Evolutionary conservation across 495 filamentous ascomycete species (phyloP).

Genomic region (Penicillium coffeae): DNA sequence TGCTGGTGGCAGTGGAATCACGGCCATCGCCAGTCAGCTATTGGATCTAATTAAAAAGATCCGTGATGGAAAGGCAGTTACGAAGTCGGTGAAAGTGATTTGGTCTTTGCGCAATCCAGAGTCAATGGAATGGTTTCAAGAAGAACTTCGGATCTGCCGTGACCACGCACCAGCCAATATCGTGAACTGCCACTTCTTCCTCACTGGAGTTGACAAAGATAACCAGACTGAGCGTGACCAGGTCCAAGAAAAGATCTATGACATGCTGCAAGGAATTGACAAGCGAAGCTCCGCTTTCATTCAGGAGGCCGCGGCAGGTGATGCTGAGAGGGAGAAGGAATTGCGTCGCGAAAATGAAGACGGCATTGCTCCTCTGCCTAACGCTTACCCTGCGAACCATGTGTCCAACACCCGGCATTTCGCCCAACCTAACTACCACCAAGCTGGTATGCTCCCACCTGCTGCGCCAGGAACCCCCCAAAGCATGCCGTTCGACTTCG

Average conservation of each 20-base stretch:
- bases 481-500: slow-evolving; percentile 30
- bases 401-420: slow-evolving; percentile 13
- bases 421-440: slow-evolving; percentile 3
- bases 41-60: slow-evolving; percentile 91
- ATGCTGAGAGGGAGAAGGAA: slow-evolving; percentile 71
- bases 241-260: slow-evolving; percentile 80
- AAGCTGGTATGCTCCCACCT: slow-evolving; percentile 5
- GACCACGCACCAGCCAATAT: slow-evolving; percentile 78
- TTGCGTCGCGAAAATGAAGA: slow-evolving; percentile 84
- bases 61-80: slow-evolving; percentile 88
- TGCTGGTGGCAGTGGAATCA: slow-evolving; percentile 92
- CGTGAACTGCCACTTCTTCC: slow-evolving; percentile 90
- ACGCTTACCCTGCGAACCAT: slow-evolving; percentile 31
- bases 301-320: slow-evolving; percentile 73
- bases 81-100: slow-evolving; percentile 81
- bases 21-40: slow-evolving; percentile 84
- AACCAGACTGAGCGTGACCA: slow-evolving; percentile 56
- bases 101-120: slow-evolving; percentile 89
- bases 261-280: slow-evolving; percentile 72
- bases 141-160: slow-evolving; percentile 85
- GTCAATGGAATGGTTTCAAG: slow-evolving; percentile 97
- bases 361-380: slow-evolving; percentile 73
- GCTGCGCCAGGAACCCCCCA: neutral
- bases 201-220: slow-evolving; percentile 52
- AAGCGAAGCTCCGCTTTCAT: slow-evolving; percentile 81